These are phyloP conservation scores for Microcera coccophila DNA, from an alignment of 2,329 filamentous ascomycete species.

Conservation along the genomic window DNA sequence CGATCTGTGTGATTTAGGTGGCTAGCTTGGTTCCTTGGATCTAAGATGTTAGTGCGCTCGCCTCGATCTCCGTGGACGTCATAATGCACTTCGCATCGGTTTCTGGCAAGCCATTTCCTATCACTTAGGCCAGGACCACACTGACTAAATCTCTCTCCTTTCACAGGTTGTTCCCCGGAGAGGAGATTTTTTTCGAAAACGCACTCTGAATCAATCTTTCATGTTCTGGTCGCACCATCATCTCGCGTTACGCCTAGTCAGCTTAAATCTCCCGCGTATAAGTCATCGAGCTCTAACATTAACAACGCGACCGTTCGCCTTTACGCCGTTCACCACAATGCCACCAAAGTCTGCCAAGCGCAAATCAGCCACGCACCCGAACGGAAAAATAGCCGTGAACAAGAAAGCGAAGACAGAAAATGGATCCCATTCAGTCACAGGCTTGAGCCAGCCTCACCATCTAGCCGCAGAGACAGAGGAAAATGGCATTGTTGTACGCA, in stretches of 20 bases:
- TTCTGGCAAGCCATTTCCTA: constrained; percentile 23
- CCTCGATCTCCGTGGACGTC: constrained; percentile 29
- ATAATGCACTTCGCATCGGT: constrained; percentile 33
- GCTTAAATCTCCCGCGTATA: not conserved
- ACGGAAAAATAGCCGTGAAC: constrained; percentile 21
- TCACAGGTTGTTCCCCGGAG: not conserved
- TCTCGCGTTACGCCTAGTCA: not conserved
- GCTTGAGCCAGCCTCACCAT: constrained; percentile 44
- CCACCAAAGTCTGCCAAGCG: constrained; percentile 27
- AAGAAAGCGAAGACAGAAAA: constrained; percentile 34
- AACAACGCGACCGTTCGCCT: not conserved
- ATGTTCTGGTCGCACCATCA: not conserved
- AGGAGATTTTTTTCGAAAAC: not conserved
- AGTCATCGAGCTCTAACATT: not conserved
- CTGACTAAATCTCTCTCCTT: not conserved
- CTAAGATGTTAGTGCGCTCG: constrained; percentile 1
- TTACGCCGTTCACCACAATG: constrained; percentile 24
- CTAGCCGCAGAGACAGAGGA: constrained; percentile 45
- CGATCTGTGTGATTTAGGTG: not conserved
- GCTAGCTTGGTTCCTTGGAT: not conserved
- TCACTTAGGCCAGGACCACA: constrained; percentile 11
- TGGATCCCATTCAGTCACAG: constrained; percentile 22
- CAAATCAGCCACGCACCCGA: constrained; percentile 20
- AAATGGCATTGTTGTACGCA: constrained; percentile 62
- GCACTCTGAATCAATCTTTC: not conserved